phyloP scores from a whole-genome alignment of 192 early-diverging fungal genomes.

The Mortierella claussenii region DNA sequence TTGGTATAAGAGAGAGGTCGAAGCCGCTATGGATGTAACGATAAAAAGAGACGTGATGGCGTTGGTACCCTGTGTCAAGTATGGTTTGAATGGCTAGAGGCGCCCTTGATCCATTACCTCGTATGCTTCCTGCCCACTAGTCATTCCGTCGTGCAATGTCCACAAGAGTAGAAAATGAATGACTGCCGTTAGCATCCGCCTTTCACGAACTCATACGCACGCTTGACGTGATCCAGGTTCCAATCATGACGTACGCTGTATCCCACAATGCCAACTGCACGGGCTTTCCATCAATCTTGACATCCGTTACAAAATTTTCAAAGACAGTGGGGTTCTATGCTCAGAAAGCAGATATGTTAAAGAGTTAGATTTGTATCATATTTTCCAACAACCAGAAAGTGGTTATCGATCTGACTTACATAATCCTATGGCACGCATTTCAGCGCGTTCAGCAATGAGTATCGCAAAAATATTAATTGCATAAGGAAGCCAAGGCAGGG shows the following conservation, averaged over 20 bases:
- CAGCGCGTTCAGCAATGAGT: no score
- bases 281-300: slow-evolving; percentile 85
- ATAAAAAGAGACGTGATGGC: neutral
- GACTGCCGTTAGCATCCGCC: no score
- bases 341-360: neutral
- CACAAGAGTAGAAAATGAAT: no score
- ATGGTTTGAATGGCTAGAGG: no score
- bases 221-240: no score
- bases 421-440: slow-evolving; percentile 25
- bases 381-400: neutral
- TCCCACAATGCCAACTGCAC: slow-evolving; percentile 96
- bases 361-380: neutral
- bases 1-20: slow-evolving; percentile 94
- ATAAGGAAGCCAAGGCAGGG: slow-evolving; percentile 1
- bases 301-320: slow-evolving; percentile 93
- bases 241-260: slow-evolving; percentile 84
- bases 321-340: slow-evolving; percentile 91
- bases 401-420: slow-evolving; percentile 18
- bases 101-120: no score
- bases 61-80: no score
- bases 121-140: slow-evolving; percentile 71
- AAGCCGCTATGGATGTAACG: slow-evolving; percentile 73
- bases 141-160: no score
- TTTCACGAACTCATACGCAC: no score
- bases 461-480: no score